phyloP scores from a whole-genome alignment of 75 land plant species.

The Sequoiadendron giganteum region DNA sequence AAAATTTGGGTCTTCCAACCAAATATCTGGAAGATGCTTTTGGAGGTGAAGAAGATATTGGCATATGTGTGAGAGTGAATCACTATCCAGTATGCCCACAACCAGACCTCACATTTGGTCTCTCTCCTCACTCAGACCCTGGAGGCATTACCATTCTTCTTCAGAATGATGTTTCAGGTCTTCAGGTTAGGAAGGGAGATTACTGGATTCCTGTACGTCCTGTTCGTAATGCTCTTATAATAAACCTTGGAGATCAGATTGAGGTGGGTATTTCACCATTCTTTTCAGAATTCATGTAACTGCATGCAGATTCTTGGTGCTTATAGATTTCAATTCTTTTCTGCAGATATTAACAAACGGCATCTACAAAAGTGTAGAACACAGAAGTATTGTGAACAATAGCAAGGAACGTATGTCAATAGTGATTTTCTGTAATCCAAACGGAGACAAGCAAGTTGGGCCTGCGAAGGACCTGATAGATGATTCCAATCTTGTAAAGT shows the following conservation, averaged over 20 bases:
- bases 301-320: neutral
- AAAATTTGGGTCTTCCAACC: slow-evolving; percentile 31
- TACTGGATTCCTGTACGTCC: slow-evolving; percentile 68
- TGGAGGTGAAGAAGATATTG: slow-evolving; percentile 38
- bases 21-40: slow-evolving; percentile 27
- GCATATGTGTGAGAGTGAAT: slow-evolving; percentile 45
- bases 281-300: neutral
- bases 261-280: slow-evolving; percentile 33
- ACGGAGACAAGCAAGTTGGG: slow-evolving; percentile 1
- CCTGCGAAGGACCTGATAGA: slow-evolving; percentile 20
- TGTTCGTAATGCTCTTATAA: slow-evolving; percentile 53
- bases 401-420: slow-evolving; percentile 21
- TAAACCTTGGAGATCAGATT: slow-evolving; percentile 77
- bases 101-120: slow-evolving; percentile 63
- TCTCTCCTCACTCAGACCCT: slow-evolving; percentile 63
- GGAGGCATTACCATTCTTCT: slow-evolving; percentile 56
- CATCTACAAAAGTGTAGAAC: slow-evolving; percentile 34
- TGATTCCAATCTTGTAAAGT: neutral
- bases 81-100: slow-evolving; percentile 74
- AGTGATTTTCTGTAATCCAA: slow-evolving; percentile 26
- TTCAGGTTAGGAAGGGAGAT: slow-evolving; percentile 52
- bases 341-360: slow-evolving; percentile 33
- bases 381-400: slow-evolving; percentile 32
- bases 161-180: slow-evolving; percentile 51
- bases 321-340: neutral